Conservation (phyloP, 2,329 filamentous ascomycete species). For the Trichocomaceae sp. region DNA sequence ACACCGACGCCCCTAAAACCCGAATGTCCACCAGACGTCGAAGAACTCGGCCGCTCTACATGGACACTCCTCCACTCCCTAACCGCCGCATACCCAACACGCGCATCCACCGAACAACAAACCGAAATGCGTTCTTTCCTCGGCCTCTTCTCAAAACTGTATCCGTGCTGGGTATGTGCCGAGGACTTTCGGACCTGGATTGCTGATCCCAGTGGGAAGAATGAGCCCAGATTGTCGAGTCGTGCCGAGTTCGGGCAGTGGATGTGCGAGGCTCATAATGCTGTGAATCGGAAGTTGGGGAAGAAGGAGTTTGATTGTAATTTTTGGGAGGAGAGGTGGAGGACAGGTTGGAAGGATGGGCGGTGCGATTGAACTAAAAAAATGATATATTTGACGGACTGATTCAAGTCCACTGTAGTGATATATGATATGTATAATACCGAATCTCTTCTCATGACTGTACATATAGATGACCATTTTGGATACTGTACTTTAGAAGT, state of each 20-base stretch:
- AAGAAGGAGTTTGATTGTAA: slow-evolving; percentile 87
- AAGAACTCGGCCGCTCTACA: slow-evolving; percentile 73
- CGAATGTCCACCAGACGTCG: slow-evolving; percentile 88
- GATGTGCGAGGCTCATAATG: slow-evolving; percentile 48
- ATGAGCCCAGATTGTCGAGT: slow-evolving; percentile 56
- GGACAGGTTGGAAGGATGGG: slow-evolving; percentile 72
- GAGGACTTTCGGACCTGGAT: slow-evolving; percentile 86
- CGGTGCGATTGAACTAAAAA: slow-evolving; percentile 46
- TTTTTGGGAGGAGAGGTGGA: slow-evolving; percentile 90
- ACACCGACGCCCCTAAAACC: slow-evolving; percentile 39
- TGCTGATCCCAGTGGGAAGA: slow-evolving; percentile 48
- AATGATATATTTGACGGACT: too few species aligned
- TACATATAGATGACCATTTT: neutral
- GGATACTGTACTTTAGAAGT: neutral
- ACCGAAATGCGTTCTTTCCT: slow-evolving; percentile 72
- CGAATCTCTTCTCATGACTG: slow-evolving; percentile 11
- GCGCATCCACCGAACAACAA: slow-evolving; percentile 63
- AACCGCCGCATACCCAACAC: slow-evolving; percentile 73
- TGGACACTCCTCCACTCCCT: slow-evolving; percentile 95
- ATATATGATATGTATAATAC: neutral
- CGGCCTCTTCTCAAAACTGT: slow-evolving; percentile 71
- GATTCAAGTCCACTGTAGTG: neutral
- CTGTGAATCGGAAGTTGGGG: slow-evolving; percentile 64
- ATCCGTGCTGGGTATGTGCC: slow-evolving; percentile 93
- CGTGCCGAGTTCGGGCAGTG: slow-evolving; percentile 44